Evolutionary conservation across 2,329 filamentous ascomycete genomes (phyloP), one percentile per base, ranked within the genome.

Genomic region (Juglanconis juglandina): DNA sequence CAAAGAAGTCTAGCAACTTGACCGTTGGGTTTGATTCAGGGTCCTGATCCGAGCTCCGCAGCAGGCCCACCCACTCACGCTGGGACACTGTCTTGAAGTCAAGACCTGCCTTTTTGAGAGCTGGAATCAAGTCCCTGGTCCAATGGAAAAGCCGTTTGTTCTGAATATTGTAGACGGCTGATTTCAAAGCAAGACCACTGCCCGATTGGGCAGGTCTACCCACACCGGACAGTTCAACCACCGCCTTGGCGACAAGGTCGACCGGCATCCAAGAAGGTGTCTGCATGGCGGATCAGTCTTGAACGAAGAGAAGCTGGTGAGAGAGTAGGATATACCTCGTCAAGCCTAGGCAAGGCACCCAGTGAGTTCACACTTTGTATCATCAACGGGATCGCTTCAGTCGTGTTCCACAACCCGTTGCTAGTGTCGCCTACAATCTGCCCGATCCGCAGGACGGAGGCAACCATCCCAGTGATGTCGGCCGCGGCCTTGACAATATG

Each of bases 1-100:
- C 70, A 60, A 83, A 84, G 71, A 82, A 85, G 47, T 82, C 80
- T 1, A 83, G 61, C 1, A 84, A 71, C 67, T 83, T 84, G 63
- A 82, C 74, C 0, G 79, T 75, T 10, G 82, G 81, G 63, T 85
- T 85, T 14, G 64, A 68, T 5, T 72, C 62, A 0, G 79, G 76
- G 53, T 82, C 77, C 0, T 73, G 70, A 52, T 81, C 73, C 0
- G 78, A 80, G 2, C 64, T 71, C 3, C 78, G 71, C 6, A 84
- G 68, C 1, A 75, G 69, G 0, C 67, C 63, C 33, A 83, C 68
- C 80, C 80, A 82, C 60, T 79, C 74, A 8, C 66, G 67, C 0
- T 73, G 71, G 4, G 75, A 68, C 0, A 83, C 77, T 3, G 74
- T 72, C 1, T 76, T 71, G n/a, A 82, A 81, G 9, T 73, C 60